A percentile compares a stretch with the other conserved stretches of the same genome.
These are phyloP conservation scores for Saccharomycopsis sp. DNA, from an alignment of 805 yeast species.

Conservation along the genomic window DNA sequence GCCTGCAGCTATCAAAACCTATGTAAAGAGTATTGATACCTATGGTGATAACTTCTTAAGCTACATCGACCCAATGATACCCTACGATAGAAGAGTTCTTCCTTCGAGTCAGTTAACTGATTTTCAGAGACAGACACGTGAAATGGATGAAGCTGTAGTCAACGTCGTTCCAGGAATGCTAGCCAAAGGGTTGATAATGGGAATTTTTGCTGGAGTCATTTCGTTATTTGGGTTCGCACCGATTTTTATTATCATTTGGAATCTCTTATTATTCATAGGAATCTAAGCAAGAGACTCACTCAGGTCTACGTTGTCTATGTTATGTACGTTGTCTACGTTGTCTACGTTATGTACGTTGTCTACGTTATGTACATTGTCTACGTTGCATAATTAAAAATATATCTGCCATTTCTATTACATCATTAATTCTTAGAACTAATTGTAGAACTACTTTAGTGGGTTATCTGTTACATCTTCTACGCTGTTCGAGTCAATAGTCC, in stretches of 20 bases:
- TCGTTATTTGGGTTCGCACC: background rate
- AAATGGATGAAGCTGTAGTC: background rate
- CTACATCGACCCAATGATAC: conserved; percentile 9
- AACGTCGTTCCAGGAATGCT: background rate
- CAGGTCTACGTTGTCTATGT: background rate
- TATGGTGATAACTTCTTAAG: conserved; percentile 1
- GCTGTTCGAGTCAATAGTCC: too few species aligned
- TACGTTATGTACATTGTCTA: background rate
- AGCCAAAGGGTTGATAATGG: background rate
- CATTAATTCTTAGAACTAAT: background rate
- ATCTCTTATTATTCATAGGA: background rate
- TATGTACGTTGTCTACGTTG: background rate
- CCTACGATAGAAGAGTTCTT: conserved; percentile 12
- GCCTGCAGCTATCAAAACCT: conserved; percentile 7
- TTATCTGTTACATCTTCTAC: too few species aligned
- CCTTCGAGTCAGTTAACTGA: conserved; percentile 13
- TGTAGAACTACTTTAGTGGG: background rate
- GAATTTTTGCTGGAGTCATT: background rate
- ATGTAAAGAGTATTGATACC: conserved; percentile 3
- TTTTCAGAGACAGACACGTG: conserved; percentile 10
- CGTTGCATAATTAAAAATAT: too few species aligned
- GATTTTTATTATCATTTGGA: background rate
- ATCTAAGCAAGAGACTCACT: background rate
- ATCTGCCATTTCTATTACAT: background rate
- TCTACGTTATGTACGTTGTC: background rate